Evolutionary conservation across 2,329 filamentous ascomycete genomes (phyloP).

Genomic region (Diplodia seriata): DNA sequence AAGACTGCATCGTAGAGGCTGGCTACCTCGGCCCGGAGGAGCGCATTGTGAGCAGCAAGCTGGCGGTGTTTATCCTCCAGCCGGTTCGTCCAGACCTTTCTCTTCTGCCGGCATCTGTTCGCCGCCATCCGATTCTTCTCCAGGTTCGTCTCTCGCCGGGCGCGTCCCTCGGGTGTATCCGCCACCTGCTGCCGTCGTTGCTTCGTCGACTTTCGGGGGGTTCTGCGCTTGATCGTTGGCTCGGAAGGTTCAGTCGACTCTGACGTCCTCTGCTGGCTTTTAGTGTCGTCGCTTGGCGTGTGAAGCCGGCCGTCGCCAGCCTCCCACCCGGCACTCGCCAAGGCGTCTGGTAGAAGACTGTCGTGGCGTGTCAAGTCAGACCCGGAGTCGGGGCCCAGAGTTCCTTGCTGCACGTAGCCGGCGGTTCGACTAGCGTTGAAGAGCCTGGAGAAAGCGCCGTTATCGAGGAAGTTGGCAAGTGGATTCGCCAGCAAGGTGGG

Average conservation of each 20-base stretch:
- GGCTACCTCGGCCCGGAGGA: slow-evolving; percentile 35
- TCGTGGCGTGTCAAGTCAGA: background rate
- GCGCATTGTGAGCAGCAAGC: slow-evolving; percentile 40
- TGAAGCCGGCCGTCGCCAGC: background rate
- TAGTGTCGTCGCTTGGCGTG: background rate
- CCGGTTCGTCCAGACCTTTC: slow-evolving; percentile 57
- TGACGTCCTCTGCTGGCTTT: background rate
- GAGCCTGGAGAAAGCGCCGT: background rate
- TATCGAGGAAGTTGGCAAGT: background rate
- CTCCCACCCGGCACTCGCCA: too few species aligned
- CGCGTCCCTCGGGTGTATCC: background rate
- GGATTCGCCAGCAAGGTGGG: background rate
- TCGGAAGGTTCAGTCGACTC: background rate
- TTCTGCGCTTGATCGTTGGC: background rate
- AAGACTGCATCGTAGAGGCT: background rate
- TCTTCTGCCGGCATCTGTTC: slow-evolving; percentile 72
- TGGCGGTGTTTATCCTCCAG: slow-evolving; percentile 51
- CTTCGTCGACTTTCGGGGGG: background rate
- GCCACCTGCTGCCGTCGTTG: background rate
- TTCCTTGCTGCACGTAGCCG: background rate
- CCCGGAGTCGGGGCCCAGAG: background rate
- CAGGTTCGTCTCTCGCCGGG: slow-evolving; percentile 64
- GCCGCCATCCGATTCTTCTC: slow-evolving; percentile 72
- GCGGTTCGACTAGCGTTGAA: too few species aligned
- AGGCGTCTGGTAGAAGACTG: background rate